A percentile compares a stretch with the other conserved stretches of the same genome.
Conservation (phyloP, 2,329 filamentous ascomycete genomes). For the Monosporascus sp. region DNA sequence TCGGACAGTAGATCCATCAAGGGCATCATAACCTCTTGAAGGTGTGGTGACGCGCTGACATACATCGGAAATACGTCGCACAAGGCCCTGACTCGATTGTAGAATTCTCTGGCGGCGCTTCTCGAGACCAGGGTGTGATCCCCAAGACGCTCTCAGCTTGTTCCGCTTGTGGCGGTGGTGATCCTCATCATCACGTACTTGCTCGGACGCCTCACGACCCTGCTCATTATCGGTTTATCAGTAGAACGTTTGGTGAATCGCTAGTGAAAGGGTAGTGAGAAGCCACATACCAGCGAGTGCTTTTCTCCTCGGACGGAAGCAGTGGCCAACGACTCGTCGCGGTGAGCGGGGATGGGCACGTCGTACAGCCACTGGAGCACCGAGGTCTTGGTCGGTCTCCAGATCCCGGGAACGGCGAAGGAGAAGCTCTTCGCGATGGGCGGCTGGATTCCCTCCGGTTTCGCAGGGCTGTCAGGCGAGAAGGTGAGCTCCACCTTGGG, state of each 20-base stretch:
- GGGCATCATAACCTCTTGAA: not conserved
- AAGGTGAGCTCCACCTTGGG: not conserved
- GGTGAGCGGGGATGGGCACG: constrained; percentile 11
- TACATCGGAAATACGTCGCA: constrained; percentile 15
- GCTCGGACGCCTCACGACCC: not conserved
- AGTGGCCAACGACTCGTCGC: constrained; percentile 12
- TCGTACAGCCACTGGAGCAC: constrained; percentile 24
- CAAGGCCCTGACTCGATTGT: constrained; percentile 9
- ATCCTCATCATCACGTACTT: not conserved
- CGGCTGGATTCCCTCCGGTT: constrained; percentile 6
- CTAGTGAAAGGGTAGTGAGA: not conserved
- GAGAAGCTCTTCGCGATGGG: constrained; percentile 20
- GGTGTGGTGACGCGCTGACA: constrained; percentile 12
- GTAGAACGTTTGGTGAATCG: no score
- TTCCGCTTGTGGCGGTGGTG: constrained; percentile 20
- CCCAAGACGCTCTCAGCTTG: constrained; percentile 5
- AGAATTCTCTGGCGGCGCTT: constrained; percentile 10
- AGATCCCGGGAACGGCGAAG: constrained; percentile 19
- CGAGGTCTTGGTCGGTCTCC: constrained; percentile 16
- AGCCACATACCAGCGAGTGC: constrained; percentile 14
- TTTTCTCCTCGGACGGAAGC: constrained; percentile 15
- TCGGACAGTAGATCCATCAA: constrained; percentile 3
- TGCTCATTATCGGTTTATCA: not conserved
- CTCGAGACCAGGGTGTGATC: constrained; percentile 1
- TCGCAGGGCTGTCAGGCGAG: not conserved